A percentile compares a stretch with the other conserved stretches of the same genome.
Evolutionary conservation across 805 yeast genomes (phyloP).

Genomic region (Saccharomycopsis javanensis): DNA sequence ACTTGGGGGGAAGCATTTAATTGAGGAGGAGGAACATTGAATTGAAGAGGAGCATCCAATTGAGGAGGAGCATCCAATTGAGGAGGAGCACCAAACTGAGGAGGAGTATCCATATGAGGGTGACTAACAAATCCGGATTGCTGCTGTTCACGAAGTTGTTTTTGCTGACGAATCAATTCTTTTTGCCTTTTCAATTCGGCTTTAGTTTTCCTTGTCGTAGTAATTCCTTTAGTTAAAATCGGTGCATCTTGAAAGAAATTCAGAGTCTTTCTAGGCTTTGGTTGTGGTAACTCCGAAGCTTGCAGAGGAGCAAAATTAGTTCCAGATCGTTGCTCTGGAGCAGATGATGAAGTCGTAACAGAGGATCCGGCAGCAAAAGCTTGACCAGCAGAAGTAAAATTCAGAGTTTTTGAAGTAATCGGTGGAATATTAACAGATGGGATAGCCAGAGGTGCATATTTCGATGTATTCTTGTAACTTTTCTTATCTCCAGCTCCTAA

Average conservation of each 20-base stretch:
- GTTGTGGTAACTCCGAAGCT: background rate
- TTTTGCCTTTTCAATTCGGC: conserved; percentile 14
- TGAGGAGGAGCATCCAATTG: background rate
- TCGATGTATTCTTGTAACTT: background rate
- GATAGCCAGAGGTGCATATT: background rate
- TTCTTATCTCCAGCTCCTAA: background rate
- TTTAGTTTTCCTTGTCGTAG: background rate
- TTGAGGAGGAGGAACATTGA: background rate
- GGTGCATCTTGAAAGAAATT: conserved; percentile 12
- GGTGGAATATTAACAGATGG: background rate
- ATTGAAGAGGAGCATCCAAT: background rate
- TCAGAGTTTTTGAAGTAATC: too few relatives aligned
- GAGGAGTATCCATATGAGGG: background rate
- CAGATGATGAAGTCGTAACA: background rate
- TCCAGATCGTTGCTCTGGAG: background rate
- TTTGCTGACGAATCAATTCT: conserved; percentile 1
- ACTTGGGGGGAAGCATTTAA: background rate
- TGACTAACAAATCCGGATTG: background rate
- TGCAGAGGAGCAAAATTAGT: background rate
- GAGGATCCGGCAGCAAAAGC: background rate
- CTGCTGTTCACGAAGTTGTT: conserved; percentile 5
- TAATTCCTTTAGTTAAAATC: background rate
- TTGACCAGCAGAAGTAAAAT: too few relatives aligned
- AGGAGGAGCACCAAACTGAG: background rate
- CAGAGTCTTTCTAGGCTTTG: background rate